phyloP scores from a whole-genome alignment of 1,139 yeast genomes.

The Yarrowia galli region DNA sequence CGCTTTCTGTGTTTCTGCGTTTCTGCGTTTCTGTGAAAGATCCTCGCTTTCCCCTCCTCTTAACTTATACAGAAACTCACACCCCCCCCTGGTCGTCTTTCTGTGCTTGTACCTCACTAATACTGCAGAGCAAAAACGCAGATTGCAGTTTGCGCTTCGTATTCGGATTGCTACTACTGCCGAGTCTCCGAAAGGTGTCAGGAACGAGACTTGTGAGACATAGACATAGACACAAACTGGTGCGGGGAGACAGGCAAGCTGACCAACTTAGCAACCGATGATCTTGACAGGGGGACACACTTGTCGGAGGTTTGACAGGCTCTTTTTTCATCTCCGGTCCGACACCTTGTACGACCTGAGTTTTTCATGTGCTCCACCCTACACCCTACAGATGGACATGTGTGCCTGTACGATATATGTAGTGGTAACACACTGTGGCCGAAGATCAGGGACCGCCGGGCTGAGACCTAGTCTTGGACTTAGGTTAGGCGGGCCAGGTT shows the following conservation, averaged over 20 bases:
- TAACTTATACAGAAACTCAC: no score
- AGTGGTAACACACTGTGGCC: no score
- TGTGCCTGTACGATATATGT: no score
- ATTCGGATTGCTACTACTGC: constrained; percentile 29
- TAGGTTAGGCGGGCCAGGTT: neutral
- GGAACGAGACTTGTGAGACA: neutral
- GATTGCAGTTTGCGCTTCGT: neutral
- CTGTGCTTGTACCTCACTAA: neutral
- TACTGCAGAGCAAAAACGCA: neutral
- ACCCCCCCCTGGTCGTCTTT: neutral
- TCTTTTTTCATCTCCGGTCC: neutral
- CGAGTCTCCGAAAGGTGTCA: constrained; percentile 32
- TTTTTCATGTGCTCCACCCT: neutral
- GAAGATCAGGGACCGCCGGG: neutral
- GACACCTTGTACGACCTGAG: no score
- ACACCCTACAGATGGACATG: neutral
- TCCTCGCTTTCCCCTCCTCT: neutral
- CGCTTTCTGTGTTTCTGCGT: no score
- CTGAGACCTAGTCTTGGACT: constrained; percentile 3
- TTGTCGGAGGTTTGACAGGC: neutral
- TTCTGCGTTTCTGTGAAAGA: no score
- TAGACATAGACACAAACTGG: no score
- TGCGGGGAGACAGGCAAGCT: neutral
- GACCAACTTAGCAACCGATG: neutral
- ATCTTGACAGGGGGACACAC: neutral